A percentile compares a stretch with the other conserved stretches of the same genome.
Evolutionary conservation across 2,329 filamentous ascomycete genomes (phyloP).

Genomic region (Diaporthe batatas): DNA sequence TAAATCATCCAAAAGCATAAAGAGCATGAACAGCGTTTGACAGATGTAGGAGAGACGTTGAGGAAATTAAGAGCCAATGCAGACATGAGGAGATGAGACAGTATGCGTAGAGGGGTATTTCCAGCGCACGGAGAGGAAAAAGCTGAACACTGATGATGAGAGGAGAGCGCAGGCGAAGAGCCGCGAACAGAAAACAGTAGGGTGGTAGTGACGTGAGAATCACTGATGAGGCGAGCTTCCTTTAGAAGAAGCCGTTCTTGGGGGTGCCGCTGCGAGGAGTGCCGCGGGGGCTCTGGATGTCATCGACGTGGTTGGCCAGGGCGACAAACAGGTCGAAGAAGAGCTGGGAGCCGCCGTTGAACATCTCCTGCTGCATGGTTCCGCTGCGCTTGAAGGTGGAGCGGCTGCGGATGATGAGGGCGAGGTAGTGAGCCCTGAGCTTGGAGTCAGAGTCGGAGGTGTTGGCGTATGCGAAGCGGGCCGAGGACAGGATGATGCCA

Average conservation of each 20-base stretch:
- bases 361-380: constrained; percentile 97
- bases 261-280: constrained; percentile 55
- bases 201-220: not conserved
- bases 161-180: constrained; percentile 13
- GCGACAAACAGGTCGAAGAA: constrained; percentile 97
- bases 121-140: constrained; percentile 5
- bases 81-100: not conserved
- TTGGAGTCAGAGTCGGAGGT: constrained; percentile 92
- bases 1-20: not conserved
- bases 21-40: constrained; percentile 20
- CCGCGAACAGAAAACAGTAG: not conserved
- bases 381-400: constrained; percentile 93
- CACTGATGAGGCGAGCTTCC: not conserved
- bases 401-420: constrained; percentile 89
- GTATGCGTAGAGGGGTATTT: constrained; percentile 32
- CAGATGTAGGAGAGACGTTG: not conserved
- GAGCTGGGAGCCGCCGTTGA: constrained; percentile 81
- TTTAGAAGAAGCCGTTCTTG: constrained; percentile 44
- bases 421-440: constrained; percentile 91
- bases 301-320: constrained; percentile 89
- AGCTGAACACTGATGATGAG: constrained; percentile 12
- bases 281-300: constrained; percentile 68
- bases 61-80: not conserved
- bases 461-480: constrained; percentile 88
- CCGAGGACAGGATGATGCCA: constrained; percentile 86